Percentiles rank a stretch among this genome's conserved stretches.
These are phyloP conservation scores for Cyclotella cryptica DNA, from an alignment of 108 stramenopile species.

Conservation along the genomic window DNA sequence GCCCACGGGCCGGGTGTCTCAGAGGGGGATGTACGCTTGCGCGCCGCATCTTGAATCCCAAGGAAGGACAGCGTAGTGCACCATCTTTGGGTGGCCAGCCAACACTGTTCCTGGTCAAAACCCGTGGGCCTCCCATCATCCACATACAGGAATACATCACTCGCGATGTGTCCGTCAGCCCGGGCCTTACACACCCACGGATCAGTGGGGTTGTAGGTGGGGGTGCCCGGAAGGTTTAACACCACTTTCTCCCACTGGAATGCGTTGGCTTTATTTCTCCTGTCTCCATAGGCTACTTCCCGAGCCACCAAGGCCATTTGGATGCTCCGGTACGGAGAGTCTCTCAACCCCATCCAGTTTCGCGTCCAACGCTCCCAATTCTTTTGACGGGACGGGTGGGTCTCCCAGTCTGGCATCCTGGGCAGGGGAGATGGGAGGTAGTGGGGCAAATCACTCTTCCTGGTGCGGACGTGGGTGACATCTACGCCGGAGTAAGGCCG, in stretches of 20 bases:
- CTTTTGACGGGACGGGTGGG: neutral
- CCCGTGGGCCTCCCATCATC: neutral
- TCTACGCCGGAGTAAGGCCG: too few relatives aligned
- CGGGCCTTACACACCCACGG: slow-evolving; percentile 24
- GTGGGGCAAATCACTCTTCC: neutral
- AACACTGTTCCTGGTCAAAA: neutral
- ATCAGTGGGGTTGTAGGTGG: too few relatives aligned
- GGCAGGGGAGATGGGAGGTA: neutral
- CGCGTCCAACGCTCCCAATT: slow-evolving; percentile 34
- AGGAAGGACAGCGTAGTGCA: neutral
- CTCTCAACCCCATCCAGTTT: too few relatives aligned
- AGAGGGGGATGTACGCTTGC: neutral
- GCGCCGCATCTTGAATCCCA: slow-evolving; percentile 1
- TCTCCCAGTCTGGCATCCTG: slow-evolving; percentile 7
- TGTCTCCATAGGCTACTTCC: slow-evolving; percentile 16
- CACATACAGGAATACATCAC: neutral
- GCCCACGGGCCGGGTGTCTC: neutral
- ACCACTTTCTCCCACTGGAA: slow-evolving; percentile 24
- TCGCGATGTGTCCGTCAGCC: neutral
- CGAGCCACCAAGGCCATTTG: too few relatives aligned
- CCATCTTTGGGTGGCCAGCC: neutral
- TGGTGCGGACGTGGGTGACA: slow-evolving; percentile 23
- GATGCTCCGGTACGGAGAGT: too few relatives aligned
- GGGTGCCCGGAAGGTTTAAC: slow-evolving; percentile 30
- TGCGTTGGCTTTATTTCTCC: neutral